Evolutionary conservation across 257 asterid genomes (phyloP).

Genomic region (Forsythia viridissima): DNA sequence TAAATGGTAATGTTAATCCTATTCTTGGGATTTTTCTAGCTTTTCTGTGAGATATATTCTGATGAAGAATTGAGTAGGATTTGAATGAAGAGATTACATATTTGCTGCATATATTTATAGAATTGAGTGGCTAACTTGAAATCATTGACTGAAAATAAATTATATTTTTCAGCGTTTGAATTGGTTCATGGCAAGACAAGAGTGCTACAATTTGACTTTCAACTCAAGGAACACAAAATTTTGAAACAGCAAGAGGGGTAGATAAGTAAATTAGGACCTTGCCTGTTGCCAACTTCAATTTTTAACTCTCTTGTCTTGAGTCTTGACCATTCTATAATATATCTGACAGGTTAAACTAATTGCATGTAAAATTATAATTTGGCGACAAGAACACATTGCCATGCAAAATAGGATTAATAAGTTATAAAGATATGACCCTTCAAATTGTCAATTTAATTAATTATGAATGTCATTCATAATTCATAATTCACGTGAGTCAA

Average conservation of each 20-base stretch:
- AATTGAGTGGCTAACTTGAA: not conserved
- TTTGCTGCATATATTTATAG: not conserved
- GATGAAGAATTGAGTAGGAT: not conserved
- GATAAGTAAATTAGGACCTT: not conserved
- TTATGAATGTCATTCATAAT: too few relatives aligned
- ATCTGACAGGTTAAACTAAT: too few relatives aligned
- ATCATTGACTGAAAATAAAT: not conserved
- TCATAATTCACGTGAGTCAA: not conserved
- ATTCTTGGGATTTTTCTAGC: not conserved
- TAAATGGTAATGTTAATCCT: not conserved
- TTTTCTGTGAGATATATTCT: not conserved
- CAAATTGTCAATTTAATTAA: too few relatives aligned
- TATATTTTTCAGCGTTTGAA: slow-evolving; percentile 31
- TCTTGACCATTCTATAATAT: too few relatives aligned
- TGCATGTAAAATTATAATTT: too few relatives aligned
- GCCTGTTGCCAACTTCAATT: too few relatives aligned
- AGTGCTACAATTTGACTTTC: not conserved
- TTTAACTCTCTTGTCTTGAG: too few relatives aligned
- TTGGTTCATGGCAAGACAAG: not conserved
- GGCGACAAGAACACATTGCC: too few relatives aligned
- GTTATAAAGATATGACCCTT: too few relatives aligned
- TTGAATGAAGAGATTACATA: slow-evolving; percentile 13
- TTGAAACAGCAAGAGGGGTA: not conserved
- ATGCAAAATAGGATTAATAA: too few relatives aligned
- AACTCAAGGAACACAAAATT: not conserved